Percentiles rank a stretch among this genome's conserved stretches.
Conservation (phyloP, 495 filamentous ascomycete species). For the Podospora appendiculata region DNA sequence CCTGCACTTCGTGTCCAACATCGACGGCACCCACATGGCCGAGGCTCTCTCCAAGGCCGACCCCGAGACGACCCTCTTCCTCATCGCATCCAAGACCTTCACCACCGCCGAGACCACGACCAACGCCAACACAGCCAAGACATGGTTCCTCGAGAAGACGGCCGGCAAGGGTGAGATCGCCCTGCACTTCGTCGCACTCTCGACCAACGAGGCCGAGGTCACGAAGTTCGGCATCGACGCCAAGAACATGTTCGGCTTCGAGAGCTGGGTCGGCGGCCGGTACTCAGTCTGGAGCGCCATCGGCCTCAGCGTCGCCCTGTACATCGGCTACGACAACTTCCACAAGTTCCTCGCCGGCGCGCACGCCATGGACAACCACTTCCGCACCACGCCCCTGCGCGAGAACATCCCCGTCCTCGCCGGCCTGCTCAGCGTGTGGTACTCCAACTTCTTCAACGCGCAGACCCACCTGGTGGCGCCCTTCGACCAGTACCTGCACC, state of each 20-base stretch:
- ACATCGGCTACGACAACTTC: conserved; percentile 97
- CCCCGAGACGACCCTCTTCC: conserved; percentile 95
- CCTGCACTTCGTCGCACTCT: conserved; percentile 98
- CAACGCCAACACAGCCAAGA: conserved; percentile 94
- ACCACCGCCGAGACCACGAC: conserved; percentile 96
- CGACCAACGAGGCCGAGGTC: conserved; percentile 91
- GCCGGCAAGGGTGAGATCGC: conserved; percentile 77
- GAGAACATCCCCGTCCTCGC: conserved; percentile 91
- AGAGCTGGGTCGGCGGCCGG: conserved; percentile 94
- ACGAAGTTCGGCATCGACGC: conserved; percentile 97
- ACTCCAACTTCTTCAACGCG: conserved; percentile 95
- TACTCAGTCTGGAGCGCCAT: conserved; percentile 99
- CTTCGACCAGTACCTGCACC: conserved; percentile 98
- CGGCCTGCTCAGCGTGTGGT: conserved; percentile 94
- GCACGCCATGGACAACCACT: conserved; percentile 98
- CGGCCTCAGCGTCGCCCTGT: conserved; percentile 85
- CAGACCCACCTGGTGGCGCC: conserved; percentile 96
- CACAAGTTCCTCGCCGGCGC: conserved; percentile 91
- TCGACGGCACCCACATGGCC: conserved; percentile 95
- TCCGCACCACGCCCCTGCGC: conserved; percentile 80
- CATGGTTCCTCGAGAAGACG: conserved; percentile 83
- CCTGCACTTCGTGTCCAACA: conserved; percentile 98
- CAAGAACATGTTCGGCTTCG: conserved; percentile 99
- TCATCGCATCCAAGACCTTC: conserved; percentile 98
- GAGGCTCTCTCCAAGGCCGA: conserved; percentile 84